phyloP scores from a whole-genome alignment of 2,329 filamentous ascomycete genomes.

The Fusarium cicatricum region DNA sequence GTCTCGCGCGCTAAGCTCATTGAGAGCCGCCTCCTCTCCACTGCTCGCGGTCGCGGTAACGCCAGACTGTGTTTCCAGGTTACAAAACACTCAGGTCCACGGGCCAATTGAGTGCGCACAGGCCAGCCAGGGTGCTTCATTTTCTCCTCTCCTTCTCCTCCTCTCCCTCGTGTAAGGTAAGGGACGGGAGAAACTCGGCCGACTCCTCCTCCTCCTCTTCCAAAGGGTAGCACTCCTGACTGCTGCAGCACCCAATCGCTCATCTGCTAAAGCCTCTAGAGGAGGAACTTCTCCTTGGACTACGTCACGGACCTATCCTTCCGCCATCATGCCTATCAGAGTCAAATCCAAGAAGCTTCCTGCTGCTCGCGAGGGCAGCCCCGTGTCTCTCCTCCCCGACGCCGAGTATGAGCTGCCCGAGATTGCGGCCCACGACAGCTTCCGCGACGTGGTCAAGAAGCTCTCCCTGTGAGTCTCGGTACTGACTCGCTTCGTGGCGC shows the following conservation, averaged over 20 bases:
- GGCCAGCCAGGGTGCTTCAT: conserved; percentile 19
- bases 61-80: conserved; percentile 4
- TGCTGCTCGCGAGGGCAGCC: conserved; percentile 47
- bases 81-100: conserved; percentile 2
- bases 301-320: not conserved
- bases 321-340: conserved; percentile 48
- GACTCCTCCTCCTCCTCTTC: not conserved
- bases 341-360: conserved; percentile 47
- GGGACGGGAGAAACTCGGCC: conserved; percentile 4
- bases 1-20: conserved; percentile 33
- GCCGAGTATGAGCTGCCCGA: conserved; percentile 58
- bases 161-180: conserved; percentile 18
- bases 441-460: conserved; percentile 72
- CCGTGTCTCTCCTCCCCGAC: conserved; percentile 46
- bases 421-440: conserved; percentile 66
- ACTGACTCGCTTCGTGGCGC: not conserved
- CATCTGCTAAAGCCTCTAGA: not conserved
- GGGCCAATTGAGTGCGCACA: conserved; percentile 21
- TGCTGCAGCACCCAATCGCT: not conserved
- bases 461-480: conserved; percentile 63
- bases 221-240: not conserved
- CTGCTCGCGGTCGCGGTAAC: conserved; percentile 23
- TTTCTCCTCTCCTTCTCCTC: conserved; percentile 21
- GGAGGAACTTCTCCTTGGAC: conserved; percentile 5
- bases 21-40: not conserved